Conservation (phyloP, 306 rosid genomes). For the Cyamopsis tetragonoloba region DNA sequence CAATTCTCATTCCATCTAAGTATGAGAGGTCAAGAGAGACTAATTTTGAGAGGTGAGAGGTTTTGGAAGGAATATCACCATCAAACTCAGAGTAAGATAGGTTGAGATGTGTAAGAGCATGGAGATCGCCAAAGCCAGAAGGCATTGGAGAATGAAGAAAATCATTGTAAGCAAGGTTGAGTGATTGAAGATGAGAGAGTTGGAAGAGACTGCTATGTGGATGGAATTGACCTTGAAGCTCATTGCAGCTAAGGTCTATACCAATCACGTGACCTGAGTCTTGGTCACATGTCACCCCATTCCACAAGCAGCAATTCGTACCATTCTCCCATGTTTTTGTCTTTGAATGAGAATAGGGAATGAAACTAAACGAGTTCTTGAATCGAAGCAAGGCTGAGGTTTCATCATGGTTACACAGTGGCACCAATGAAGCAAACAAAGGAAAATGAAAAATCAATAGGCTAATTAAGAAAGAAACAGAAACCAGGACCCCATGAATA, state of each 20-base stretch:
- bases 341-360: not conserved
- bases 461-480: not conserved
- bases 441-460: not conserved
- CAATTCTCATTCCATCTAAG: not conserved
- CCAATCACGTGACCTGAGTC: not conserved
- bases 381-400: slow-evolving; percentile 10
- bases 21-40: not conserved
- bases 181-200: not conserved
- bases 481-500: not conserved
- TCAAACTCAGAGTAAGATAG: rapidly evolving
- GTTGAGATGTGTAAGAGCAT: not conserved
- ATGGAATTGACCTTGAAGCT: not conserved
- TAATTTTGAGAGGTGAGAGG: not conserved
- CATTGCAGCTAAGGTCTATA: not conserved
- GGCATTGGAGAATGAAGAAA: not conserved
- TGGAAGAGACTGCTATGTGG: not conserved
- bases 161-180: not conserved
- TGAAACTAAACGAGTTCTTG: not conserved
- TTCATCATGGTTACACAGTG: not conserved
- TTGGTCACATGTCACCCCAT: not conserved
- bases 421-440: not conserved
- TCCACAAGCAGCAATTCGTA: not conserved
- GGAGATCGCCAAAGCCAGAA: not conserved
- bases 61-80: not conserved
- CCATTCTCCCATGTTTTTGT: not conserved